These are phyloP conservation scores for Pyrenophora tritici-repentis DNA, from an alignment of 2,329 filamentous ascomycete species.

Conservation along the genomic window DNA sequence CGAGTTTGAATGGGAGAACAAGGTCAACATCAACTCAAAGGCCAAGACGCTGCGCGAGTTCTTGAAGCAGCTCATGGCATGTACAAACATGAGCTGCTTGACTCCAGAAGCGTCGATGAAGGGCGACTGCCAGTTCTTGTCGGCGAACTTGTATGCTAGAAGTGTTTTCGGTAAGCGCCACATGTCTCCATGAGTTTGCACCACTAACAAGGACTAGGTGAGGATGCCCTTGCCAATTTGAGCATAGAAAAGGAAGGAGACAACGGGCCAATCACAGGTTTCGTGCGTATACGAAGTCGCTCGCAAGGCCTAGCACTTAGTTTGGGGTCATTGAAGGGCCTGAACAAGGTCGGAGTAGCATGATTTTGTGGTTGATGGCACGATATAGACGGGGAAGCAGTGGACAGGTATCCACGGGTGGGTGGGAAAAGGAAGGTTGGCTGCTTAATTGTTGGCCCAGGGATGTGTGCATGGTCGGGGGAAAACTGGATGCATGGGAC, in stretches of 20 bases:
- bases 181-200: background rate
- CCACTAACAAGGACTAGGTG: constrained; percentile 63
- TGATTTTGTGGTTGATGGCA: constrained; percentile 14
- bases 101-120: constrained; percentile 95
- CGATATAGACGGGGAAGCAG: background rate
- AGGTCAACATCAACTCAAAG: constrained; percentile 99
- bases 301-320: constrained; percentile 94
- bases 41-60: constrained; percentile 90
- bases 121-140: constrained; percentile 97
- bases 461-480: background rate
- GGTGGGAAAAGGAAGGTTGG: constrained; percentile 12
- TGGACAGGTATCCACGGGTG: background rate
- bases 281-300: constrained; percentile 95
- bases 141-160: constrained; percentile 92
- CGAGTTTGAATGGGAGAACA: constrained; percentile 99
- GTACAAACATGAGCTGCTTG: constrained; percentile 97
- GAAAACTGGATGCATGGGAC: constrained; percentile 1
- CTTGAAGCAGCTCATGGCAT: constrained; percentile 91
- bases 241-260: constrained; percentile 98
- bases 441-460: constrained; percentile 1
- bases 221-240: constrained; percentile 96
- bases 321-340: constrained; percentile 88
- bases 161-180: constrained; percentile 90
- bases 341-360: constrained; percentile 62
- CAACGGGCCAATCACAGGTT: constrained; percentile 92